Base-by-base conservation (phyloP, 1,284 basidiomycete genomes). In the Amylostereum areolatum region DNA sequence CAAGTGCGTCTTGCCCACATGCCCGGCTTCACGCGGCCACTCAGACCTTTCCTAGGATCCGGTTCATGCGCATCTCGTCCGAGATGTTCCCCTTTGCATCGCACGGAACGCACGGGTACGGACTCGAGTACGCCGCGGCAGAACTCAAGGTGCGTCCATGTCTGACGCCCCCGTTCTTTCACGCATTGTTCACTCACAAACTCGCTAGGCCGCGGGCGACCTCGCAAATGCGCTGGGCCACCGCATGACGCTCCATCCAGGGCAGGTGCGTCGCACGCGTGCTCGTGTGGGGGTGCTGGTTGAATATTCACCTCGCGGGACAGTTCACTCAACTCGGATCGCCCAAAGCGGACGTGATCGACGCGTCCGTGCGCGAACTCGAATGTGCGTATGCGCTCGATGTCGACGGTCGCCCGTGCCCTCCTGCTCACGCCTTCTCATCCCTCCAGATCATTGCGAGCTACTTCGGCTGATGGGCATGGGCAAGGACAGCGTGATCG, bases 61-160 rank as follows among this genome's bases (percentile, higher is more conserved):
- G 77, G 30, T 91, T 92, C 66, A 78, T 94, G 68, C 80, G 90
- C 40, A 66, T 96, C 57, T 93, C 92, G 0, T 90, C 87, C 3
- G 90, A 93, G 56, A 85, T 96, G 77, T 95, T 96, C 63, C 92
- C 93, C 1, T 96, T 89, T 59, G 92, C 92, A 0, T 90, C 89
- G 2, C 93, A 96, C 58, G 74, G 71, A 8, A 75, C 74, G 37
- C 82, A 92, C 57, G 92, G 92, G 0, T 96, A 96, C 64, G 77
- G 81, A 27, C 74, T 96, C 30, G 75, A 80, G 25, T 90, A 86
- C 52, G 85, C 82, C 9, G 69, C 78, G 7, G 66, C 72, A 24
- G 78, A 78, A 56, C 59, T 80, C 24, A 72, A 71, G 57, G 68
- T 66, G 28, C 29, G 56, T 36, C 4, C 25, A 18, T 18, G 18